Base-by-base conservation (phyloP, 495 filamentous ascomycete genomes). In the Hypoxylon fuscum region DNA sequence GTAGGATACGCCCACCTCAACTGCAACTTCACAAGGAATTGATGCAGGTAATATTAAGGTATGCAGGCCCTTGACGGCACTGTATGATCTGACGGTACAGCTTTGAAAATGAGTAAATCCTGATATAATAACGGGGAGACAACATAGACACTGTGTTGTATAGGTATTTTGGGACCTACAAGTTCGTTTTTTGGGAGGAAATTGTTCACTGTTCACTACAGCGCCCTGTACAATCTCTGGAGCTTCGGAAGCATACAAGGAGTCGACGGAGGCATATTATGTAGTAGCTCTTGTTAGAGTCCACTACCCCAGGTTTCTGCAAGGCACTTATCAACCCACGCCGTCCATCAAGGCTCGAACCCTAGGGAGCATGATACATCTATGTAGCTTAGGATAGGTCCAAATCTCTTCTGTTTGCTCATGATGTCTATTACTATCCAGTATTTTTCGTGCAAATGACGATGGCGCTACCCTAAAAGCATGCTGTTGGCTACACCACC, bases 231-330 rank as follows among this genome's bases (percentile, higher is more conserved):
- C 18, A 5, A 27, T 27, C 25, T 15, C 9, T 14, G 42, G 38
- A 14, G 35, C 22, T 34, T 43, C 35, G 21, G 42, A 27, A 15
- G 42, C 42, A 14, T 21, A 42, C 18, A 29, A 52, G 17, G 12
- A 53, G 37, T 46, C 34, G 60, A 40, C 17, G 31, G 50, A 35
- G 8, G 38, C 48, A 42, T 46, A 48, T 31, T 14, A 31, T 38
- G 25, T 27, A 27, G 35, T 15, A 38, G 11, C 12, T 14, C 15
- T 4, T 38, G 35, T n/a, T 38, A 14, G 37, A 32, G n/a, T 52
- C 54, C 60, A 48, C 56, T 64, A 64, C 60, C 60, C 60, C 60
- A 58, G 60, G 47, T 64, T 62, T 58, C 60, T 64, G 60, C 60
- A 58, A 58, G 60, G 60, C 47, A 49, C 53, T 63, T 14, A 9